A percentile compares a stretch with the other conserved stretches of the same genome.
Evolutionary conservation across 73 alveolate genomes (phyloP).

Genomic region (Strombidium stylifer): DNA sequence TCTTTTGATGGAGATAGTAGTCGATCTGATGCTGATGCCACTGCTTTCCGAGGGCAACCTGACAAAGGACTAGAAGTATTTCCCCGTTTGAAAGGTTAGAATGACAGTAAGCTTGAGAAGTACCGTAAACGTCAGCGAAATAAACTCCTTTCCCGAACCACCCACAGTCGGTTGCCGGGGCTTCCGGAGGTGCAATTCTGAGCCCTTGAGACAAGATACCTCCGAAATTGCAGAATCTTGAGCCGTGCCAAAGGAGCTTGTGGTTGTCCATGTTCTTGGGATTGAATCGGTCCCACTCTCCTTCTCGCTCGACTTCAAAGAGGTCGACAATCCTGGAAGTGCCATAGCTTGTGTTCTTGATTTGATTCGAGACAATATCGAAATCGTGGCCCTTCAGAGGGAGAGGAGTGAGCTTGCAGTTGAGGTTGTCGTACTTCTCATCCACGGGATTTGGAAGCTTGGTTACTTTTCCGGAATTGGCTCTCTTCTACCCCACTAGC

Average conservation of each 20-base stretch:
- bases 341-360: conserved; percentile 61
- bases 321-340: conserved; percentile 51
- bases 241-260: conserved; percentile 97
- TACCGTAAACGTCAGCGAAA: conserved; percentile 95
- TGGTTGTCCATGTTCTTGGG: conserved; percentile 56
- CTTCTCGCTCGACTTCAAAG: conserved; percentile 69
- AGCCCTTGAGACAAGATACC: conserved; percentile 95
- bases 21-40: conserved; percentile 13
- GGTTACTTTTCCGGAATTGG: neutral
- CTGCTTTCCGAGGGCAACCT: conserved; percentile 94
- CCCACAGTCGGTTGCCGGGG: conserved; percentile 90
- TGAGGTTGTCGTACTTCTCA: conserved; percentile 66
- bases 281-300: conserved; percentile 68
- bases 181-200: conserved; percentile 98
- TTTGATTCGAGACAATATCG: conserved; percentile 44
- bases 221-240: conserved; percentile 88
- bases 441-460: conserved; percentile 42
- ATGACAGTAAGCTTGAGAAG: conserved; percentile 86
- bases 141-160: conserved; percentile 99
- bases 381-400: conserved; percentile 44
- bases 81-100: conserved; percentile 71
- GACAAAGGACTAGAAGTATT: conserved; percentile 90
- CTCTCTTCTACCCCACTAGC: neutral
- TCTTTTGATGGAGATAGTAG: neutral
- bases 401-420: conserved; percentile 55